Percentiles rank a stretch among this genome's conserved stretches.
Evolutionary conservation across 441 rosid genomes (phyloP).

Genomic region (Sinapis alba): DNA sequence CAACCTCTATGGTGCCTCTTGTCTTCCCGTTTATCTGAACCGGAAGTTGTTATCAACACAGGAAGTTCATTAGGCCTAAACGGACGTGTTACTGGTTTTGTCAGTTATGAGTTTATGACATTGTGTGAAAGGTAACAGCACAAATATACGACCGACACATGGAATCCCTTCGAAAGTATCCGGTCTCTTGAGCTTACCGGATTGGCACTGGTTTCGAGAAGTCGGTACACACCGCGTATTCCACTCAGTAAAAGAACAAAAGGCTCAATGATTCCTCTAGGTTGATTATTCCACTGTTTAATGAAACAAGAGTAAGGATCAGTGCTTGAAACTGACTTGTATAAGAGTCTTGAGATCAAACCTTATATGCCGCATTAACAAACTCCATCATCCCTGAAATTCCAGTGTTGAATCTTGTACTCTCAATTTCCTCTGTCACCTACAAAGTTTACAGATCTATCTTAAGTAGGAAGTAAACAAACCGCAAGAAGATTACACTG

Average conservation of each 20-base stretch:
- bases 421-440: constrained; percentile 95
- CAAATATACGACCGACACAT: no score
- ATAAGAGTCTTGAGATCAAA: constrained; percentile 25
- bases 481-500: neutral
- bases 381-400: constrained; percentile 99
- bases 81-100: no score
- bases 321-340: neutral
- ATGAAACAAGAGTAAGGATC: neutral
- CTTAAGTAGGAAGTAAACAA: neutral
- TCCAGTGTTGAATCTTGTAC: constrained; percentile 92
- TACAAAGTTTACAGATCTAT: constrained; percentile 33
- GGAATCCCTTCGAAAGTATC: no score
- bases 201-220: no score
- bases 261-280: constrained; percentile 64
- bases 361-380: constrained; percentile 89
- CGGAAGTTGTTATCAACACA: no score
- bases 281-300: constrained; percentile 81
- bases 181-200: no score
- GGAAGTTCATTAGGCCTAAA: no score
- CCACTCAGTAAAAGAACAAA: constrained; percentile 79
- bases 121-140: no score
- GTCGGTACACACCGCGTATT: no score
- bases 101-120: no score
- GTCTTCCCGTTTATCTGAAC: constrained; percentile 98
- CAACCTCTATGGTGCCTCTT: constrained; percentile 84